Evolutionary conservation across 495 filamentous ascomycete genomes (phyloP).

Genomic region (Hyphodiscus hymeniophilus): DNA sequence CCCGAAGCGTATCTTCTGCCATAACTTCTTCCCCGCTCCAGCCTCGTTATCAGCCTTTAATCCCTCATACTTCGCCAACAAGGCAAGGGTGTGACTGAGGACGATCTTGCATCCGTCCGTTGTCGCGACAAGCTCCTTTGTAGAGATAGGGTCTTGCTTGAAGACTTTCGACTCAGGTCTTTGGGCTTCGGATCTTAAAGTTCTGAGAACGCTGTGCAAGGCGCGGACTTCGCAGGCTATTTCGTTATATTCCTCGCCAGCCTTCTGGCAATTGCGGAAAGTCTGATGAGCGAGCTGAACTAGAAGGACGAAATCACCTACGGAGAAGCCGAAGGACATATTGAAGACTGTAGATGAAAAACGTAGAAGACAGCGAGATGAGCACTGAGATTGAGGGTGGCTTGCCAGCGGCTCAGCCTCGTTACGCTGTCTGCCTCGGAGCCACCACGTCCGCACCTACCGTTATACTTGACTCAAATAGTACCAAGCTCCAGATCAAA

Average conservation of each 20-base stretch:
- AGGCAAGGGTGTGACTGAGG: not conserved
- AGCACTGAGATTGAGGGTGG: no score
- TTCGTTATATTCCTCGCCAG: slow-evolving; percentile 1
- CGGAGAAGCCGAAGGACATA: not conserved
- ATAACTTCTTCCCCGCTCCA: not conserved
- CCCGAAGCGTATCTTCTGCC: not conserved
- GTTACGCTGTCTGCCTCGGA: no score
- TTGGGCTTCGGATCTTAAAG: not conserved
- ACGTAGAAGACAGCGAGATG: no score
- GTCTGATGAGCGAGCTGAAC: not conserved
- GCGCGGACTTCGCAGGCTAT: not conserved
- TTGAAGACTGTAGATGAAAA: no score
- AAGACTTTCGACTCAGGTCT: not conserved
- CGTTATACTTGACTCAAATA: no score
- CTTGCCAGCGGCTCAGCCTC: no score
- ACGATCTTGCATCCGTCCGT: slow-evolving; percentile 2
- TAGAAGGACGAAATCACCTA: slow-evolving; percentile 1
- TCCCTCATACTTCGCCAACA: slow-evolving; percentile 2
- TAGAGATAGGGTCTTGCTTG: not conserved
- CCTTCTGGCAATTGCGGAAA: not conserved
- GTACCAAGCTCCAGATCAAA: no score
- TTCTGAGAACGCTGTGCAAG: slow-evolving; percentile 1
- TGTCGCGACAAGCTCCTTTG: not conserved
- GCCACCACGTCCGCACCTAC: no score
- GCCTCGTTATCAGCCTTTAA: not conserved